Percentiles rank a stretch among this genome's conserved stretches.
Evolutionary conservation across 192 early-diverging fungal genomes (phyloP).

Genomic region (Coemansia sp.): DNA sequence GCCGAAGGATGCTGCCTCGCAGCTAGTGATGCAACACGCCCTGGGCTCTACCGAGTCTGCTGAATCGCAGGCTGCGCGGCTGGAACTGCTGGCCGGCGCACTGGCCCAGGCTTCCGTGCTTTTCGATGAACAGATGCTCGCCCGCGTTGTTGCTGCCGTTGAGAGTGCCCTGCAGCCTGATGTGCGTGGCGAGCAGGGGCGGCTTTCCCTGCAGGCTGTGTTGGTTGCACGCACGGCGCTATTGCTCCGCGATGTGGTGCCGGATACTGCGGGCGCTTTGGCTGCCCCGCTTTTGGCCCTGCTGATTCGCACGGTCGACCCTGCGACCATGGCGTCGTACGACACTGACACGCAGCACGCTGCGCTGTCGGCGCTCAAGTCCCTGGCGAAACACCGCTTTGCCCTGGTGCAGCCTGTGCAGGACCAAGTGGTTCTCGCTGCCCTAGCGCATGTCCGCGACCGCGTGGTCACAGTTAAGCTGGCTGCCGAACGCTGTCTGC

Average conservation of each 20-base stretch:
- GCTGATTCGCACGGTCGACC: conserved; percentile 27
- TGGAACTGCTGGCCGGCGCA: conserved; percentile 70
- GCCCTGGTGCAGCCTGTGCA: conserved; percentile 52
- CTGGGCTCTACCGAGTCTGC: conserved; percentile 11
- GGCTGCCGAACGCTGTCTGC: conserved; percentile 76
- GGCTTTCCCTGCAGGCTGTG: conserved; percentile 19
- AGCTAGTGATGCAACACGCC: conserved; percentile 27
- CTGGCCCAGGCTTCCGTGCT: conserved; percentile 59
- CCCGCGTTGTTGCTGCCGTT: conserved; percentile 59
- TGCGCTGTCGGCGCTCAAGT: conserved; percentile 57
- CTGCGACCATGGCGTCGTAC: conserved; percentile 15
- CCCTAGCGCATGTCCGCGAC: conserved; percentile 74
- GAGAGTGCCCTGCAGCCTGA: conserved; percentile 55
- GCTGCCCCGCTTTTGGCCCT: conserved; percentile 8
- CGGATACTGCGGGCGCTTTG: not conserved
- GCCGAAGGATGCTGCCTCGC: conserved; percentile 12
- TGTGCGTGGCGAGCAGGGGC: conserved; percentile 35
- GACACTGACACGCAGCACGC: conserved; percentile 52
- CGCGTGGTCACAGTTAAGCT: conserved; percentile 81
- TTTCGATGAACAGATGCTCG: conserved; percentile 58
- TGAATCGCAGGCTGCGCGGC: conserved; percentile 60
- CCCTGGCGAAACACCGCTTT: conserved; percentile 54
- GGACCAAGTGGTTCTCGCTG: conserved; percentile 56
- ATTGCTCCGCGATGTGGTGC: conserved; percentile 6
- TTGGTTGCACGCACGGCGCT: conserved; percentile 29